Evolutionary conservation across 2,329 filamentous ascomycete species (phyloP).

Genomic region (Cadophora luteo-olivacea): DNA sequence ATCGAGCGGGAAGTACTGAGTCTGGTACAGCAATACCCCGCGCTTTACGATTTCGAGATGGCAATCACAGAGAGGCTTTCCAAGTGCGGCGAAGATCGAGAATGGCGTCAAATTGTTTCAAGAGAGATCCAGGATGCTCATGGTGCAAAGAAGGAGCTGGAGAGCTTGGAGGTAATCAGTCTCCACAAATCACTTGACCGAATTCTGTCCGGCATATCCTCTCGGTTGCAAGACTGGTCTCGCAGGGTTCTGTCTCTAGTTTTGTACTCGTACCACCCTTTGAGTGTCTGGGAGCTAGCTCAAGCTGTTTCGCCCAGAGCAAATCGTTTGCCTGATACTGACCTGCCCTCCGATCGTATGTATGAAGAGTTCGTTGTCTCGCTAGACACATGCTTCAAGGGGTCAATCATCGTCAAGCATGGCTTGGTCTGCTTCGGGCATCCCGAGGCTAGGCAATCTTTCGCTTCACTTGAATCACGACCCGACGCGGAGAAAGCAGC

Average conservation of each 20-base stretch:
- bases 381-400: slow-evolving; percentile 3
- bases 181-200: background rate
- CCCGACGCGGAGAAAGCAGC: background rate
- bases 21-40: slow-evolving; percentile 4
- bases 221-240: background rate
- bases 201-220: background rate
- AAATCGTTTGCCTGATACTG: background rate
- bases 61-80: slow-evolving; percentile 1
- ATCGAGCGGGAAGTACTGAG: background rate
- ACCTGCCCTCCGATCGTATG: background rate
- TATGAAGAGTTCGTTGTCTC: background rate
- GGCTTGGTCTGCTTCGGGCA: slow-evolving; percentile 1
- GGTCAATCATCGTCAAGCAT: background rate
- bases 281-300: slow-evolving; percentile 7
- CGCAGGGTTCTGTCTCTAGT: background rate
- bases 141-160: background rate
- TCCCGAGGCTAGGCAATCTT: background rate
- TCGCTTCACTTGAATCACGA: background rate
- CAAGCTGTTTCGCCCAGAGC: background rate
- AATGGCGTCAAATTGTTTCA: background rate
- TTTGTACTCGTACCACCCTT: background rate
- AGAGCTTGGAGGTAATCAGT: background rate
- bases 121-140: background rate
- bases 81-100: slow-evolving; percentile 3
- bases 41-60: background rate